phyloP scores from a whole-genome alignment of 73 alveolate species.

The Paramecium tetraurelia region DNA sequence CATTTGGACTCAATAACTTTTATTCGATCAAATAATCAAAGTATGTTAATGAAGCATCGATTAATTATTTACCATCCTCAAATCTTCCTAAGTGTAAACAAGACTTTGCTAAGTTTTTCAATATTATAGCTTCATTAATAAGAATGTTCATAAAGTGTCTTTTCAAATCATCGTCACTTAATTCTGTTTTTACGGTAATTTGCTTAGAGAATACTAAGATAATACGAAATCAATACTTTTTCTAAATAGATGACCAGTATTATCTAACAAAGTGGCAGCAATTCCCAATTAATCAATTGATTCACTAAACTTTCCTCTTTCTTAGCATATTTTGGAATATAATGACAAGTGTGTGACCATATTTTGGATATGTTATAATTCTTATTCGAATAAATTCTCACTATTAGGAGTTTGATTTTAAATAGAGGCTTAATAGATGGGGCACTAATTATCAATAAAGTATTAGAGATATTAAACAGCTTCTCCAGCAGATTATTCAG shows the following conservation, averaged over 20 bases:
- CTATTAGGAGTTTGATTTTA: neutral
- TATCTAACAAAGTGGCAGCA: neutral
- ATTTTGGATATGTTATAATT: neutral
- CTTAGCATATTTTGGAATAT: neutral
- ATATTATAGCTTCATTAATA: neutral
- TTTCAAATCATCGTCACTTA: neutral
- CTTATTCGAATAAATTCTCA: neutral
- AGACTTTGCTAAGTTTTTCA: neutral
- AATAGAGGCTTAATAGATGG: neutral
- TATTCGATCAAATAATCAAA: neutral
- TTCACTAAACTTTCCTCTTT: neutral
- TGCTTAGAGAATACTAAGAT: neutral
- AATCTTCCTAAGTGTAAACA: neutral
- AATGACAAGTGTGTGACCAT: neutral
- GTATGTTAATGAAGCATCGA: conserved; percentile 10
- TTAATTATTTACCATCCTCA: neutral
- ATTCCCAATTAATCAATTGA: neutral
- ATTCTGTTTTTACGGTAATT: neutral
- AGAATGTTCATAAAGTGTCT: neutral
- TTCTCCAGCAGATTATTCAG: conserved; percentile 1
- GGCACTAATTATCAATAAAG: conserved; percentile 9
- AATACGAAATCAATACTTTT: neutral
- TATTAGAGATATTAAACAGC: neutral
- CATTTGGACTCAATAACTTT: neutral
- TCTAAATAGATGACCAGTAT: neutral